Conservation (phyloP, 2,329 filamentous ascomycete genomes). For the Neonectria faginata region DNA sequence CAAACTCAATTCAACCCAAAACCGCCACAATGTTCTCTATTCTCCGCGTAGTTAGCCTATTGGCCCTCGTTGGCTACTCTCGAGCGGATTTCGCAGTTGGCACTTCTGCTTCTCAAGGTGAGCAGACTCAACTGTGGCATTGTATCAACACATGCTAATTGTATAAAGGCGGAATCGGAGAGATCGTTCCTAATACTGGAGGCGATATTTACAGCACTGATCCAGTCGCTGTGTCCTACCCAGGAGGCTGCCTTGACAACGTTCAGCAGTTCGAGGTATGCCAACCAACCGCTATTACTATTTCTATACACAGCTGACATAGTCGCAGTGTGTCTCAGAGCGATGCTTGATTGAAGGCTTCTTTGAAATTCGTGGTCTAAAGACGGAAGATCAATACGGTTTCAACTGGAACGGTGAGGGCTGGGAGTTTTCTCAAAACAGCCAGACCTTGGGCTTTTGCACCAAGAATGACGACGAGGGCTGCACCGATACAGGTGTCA, state of each 20-base stretch:
- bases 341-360: conserved; percentile 1
- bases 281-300: not conserved
- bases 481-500: not conserved
- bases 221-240: not conserved
- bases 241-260: conserved; percentile 1
- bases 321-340: conserved; percentile 3
- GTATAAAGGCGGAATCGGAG: not conserved
- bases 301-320: not conserved
- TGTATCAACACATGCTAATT: not conserved
- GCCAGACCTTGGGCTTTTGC: conserved; percentile 3
- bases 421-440: conserved; percentile 6
- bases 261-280: conserved; percentile 4
- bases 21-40: not conserved
- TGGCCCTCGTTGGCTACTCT: conserved; percentile 2
- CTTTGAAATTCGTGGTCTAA: conserved; percentile 3
- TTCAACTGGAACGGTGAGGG: conserved; percentile 4
- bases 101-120: conserved; percentile 2
- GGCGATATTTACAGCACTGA: not conserved
- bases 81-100: conserved; percentile 7
- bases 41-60: not conserved
- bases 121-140: not conserved
- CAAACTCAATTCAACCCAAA: not conserved
- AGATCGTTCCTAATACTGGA: not conserved
- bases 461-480: not conserved
- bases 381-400: not conserved